Conservation (phyloP, 2,329 filamentous ascomycete species). For the Trichoderma sp. region DNA sequence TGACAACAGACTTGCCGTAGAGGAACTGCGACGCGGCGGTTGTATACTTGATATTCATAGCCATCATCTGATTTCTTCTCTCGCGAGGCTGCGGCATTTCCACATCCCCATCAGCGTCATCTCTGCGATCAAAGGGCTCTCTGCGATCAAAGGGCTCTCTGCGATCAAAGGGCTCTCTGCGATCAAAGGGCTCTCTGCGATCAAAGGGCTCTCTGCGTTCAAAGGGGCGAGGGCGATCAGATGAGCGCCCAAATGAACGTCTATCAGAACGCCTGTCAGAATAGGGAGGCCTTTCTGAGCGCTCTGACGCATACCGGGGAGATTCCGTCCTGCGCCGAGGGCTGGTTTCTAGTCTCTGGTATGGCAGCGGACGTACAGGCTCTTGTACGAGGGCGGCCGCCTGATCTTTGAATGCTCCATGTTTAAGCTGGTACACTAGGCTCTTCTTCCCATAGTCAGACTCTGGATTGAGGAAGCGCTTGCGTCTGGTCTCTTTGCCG, state of each 20-base stretch:
- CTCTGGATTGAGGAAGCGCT: slow-evolving; percentile 52
- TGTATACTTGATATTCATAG: slow-evolving; percentile 55
- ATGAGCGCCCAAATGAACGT: background rate
- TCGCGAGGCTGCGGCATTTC: slow-evolving; percentile 19
- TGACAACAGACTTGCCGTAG: slow-evolving; percentile 78
- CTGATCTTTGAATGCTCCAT: slow-evolving; percentile 38
- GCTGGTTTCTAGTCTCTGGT: background rate
- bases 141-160: background rate
- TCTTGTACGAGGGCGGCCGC: slow-evolving; percentile 29
- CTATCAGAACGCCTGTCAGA: background rate
- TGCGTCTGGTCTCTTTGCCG: slow-evolving; percentile 45
- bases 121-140: background rate
- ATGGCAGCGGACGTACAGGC: slow-evolving; percentile 26
- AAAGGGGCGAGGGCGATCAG: background rate
- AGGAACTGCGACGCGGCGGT: slow-evolving; percentile 89
- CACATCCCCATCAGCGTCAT: slow-evolving; percentile 4
- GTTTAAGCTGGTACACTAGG: slow-evolving; percentile 54
- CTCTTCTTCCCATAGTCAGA: slow-evolving; percentile 54
- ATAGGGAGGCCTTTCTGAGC: background rate
- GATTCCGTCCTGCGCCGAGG: background rate
- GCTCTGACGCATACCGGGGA: background rate
- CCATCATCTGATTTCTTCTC: slow-evolving; percentile 35
- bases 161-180: background rate
- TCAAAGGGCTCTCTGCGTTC: background rate
- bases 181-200: background rate